Evolutionary conservation across 1,284 basidiomycete species (phyloP).

Genomic region (Ceratorhiza oryzae-sativae): DNA sequence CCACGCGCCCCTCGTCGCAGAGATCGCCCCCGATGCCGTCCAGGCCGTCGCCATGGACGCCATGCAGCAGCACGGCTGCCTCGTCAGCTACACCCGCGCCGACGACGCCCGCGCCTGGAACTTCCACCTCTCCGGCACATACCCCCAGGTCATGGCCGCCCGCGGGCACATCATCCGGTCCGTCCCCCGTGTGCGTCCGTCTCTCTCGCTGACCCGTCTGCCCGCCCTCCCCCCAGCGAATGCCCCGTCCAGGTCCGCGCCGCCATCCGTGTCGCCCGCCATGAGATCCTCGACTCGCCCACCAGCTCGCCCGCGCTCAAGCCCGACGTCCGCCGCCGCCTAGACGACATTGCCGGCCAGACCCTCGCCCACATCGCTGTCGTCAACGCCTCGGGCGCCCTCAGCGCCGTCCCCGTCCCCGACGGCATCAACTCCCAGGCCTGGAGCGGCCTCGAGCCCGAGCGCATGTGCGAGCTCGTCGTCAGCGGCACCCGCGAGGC

Average conservation of each 20-base stretch:
- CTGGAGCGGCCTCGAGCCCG: constrained; percentile 90
- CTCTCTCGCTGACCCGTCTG: too few species aligned
- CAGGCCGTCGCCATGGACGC: constrained; percentile 83
- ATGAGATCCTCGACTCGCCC: constrained; percentile 89
- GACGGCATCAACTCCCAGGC: constrained; percentile 70
- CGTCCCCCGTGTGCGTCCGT: constrained; percentile 81
- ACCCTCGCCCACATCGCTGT: constrained; percentile 90
- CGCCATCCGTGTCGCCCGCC: constrained; percentile 87
- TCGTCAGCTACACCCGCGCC: constrained; percentile 78
- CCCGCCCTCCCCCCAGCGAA: constrained; percentile 19
- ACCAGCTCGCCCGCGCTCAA: constrained; percentile 73
- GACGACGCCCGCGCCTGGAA: constrained; percentile 80
- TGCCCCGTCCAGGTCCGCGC: constrained; percentile 68
- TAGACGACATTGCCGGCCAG: constrained; percentile 91
- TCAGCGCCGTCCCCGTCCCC: constrained; percentile 74
- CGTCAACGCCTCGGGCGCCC: constrained; percentile 69
- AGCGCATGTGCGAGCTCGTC: constrained; percentile 90
- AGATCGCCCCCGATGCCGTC: constrained; percentile 65
- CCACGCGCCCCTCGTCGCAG: constrained; percentile 43
- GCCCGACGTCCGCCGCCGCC: constrained; percentile 81
- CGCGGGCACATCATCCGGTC: constrained; percentile 86
- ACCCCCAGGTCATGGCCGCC: constrained; percentile 92
- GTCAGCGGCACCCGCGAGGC: constrained; percentile 86
- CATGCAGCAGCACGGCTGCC: constrained; percentile 80
- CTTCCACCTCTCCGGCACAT: constrained; percentile 89